These are phyloP conservation scores for Xylaria scruposa DNA, from an alignment of 495 filamentous ascomycete species.

Conservation along the genomic window DNA sequence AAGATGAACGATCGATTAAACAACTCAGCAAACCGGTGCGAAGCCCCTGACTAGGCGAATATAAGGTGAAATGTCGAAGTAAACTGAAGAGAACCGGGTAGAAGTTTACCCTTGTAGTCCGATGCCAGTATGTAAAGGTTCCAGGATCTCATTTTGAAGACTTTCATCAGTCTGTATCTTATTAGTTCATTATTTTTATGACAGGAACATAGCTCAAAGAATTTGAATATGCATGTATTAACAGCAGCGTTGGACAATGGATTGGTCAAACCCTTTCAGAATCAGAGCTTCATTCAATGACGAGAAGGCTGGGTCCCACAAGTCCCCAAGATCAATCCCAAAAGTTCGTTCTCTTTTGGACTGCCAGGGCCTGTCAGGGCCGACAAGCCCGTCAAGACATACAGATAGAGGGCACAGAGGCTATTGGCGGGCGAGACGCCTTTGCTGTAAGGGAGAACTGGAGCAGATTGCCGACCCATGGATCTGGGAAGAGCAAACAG, in stretches of 20 bases:
- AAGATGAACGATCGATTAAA: background rate
- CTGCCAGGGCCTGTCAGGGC: too few relatives aligned
- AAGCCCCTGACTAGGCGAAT: background rate
- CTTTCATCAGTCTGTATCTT: background rate
- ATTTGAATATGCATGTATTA: background rate
- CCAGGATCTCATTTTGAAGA: background rate
- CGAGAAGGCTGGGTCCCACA: background rate
- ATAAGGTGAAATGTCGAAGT: background rate
- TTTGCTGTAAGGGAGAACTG: too few relatives aligned
- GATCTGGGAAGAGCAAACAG: too few relatives aligned
- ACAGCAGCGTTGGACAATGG: background rate
- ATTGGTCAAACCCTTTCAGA: background rate
- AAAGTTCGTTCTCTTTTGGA: too few relatives aligned
- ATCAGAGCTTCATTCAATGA: background rate
- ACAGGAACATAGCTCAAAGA: background rate
- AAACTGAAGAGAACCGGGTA: background rate
- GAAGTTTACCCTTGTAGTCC: background rate
- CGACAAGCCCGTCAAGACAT: too few relatives aligned
- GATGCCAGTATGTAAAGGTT: background rate
- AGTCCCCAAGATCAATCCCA: too few relatives aligned
- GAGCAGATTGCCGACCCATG: too few relatives aligned
- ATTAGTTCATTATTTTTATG: slow-evolving; percentile 16
- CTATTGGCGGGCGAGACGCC: too few relatives aligned
- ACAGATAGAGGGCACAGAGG: background rate
- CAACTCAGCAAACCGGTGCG: slow-evolving; percentile 20